Conservation (phyloP, 768 basidiomycete species). For the Amanita molliuscula region DNA sequence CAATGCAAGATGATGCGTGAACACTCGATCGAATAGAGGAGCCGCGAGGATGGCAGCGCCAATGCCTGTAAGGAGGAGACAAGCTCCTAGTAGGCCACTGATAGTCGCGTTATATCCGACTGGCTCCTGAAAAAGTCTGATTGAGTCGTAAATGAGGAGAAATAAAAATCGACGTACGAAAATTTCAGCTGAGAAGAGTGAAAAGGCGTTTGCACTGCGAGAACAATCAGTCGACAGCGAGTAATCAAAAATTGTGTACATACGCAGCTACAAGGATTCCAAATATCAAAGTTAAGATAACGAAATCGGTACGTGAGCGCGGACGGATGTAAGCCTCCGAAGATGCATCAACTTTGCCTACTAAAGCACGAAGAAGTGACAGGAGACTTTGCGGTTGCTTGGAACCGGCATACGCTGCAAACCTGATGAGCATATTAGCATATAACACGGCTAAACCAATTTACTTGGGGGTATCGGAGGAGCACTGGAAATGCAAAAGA, state of each 20-base stretch:
- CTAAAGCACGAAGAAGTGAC: constrained; percentile 44
- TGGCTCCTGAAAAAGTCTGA: constrained; percentile 38
- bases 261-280: constrained; percentile 56
- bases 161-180: constrained; percentile 32
- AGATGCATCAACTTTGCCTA: constrained; percentile 27
- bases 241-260: constrained; percentile 15
- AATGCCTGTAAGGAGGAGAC: constrained; percentile 61
- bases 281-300: constrained; percentile 48
- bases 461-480: constrained; percentile 78
- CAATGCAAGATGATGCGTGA: constrained; percentile 60
- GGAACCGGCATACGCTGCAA: constrained; percentile 57
- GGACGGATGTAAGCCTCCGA: constrained; percentile 46
- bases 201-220: constrained; percentile 49
- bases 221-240: background rate
- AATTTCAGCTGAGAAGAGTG: constrained; percentile 56
- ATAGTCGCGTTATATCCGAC: constrained; percentile 56
- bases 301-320: constrained; percentile 65
- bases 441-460: constrained; percentile 8
- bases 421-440: constrained; percentile 8
- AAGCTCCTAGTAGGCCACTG: constrained; percentile 63
- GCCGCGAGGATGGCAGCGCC: constrained; percentile 56
- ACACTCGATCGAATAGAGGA: constrained; percentile 75
- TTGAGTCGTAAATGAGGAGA: background rate
- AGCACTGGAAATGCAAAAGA: constrained; percentile 44
- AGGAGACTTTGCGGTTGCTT: constrained; percentile 40